Evolutionary conservation across 2,329 filamentous ascomycete genomes (phyloP), one percentile per base, ranked within the genome.

Genomic region (Phialophora expanda): DNA sequence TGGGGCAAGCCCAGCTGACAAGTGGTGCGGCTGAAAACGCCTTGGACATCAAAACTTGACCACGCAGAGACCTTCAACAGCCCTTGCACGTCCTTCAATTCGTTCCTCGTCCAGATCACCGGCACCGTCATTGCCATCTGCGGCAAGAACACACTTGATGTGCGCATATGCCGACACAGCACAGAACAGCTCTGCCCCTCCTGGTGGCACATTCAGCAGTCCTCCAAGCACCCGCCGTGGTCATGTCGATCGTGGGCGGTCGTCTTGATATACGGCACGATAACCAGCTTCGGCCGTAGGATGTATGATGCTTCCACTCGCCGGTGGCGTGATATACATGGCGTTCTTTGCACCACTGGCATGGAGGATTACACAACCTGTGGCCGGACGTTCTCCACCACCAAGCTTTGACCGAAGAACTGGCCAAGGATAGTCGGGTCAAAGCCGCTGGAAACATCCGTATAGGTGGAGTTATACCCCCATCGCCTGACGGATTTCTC

Each of bases 391-490:
- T 57, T 46, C 58, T 66, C 26, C 75, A 75, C 62, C 58, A 72
- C 56, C 70, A 72, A 51, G 74, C 73, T 51, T 66, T 75, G 65
- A 74, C 57, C 78, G 84, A 48, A 83, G 87, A 24, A 20, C 78
- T 87, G 34, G 78, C 77, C 9, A 79, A 82, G 57, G 85, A 85
- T 17, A 77, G 86, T 46, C 81, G 62, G 24, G 3, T 24, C 24
- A 24, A 62, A 62, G 50, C 56, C 50, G 50, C 60, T 62, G 92
- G 91, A 69, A 92, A 95, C 78, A 90, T 96, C 72, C 90, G 92
- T 61, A 83, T 96, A 26, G 92, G 92, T 64, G 91, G 95, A 77
- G 93, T 87, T 71, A 89, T 90, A 62, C 60, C 50, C 60, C 50
- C 50, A 62, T 62, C 50, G 50, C 32, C 56, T 56, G 60, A 56